These are phyloP conservation scores for Leccinum insolens DNA, from an alignment of 1,284 basidiomycete genomes.

Conservation along the genomic window DNA sequence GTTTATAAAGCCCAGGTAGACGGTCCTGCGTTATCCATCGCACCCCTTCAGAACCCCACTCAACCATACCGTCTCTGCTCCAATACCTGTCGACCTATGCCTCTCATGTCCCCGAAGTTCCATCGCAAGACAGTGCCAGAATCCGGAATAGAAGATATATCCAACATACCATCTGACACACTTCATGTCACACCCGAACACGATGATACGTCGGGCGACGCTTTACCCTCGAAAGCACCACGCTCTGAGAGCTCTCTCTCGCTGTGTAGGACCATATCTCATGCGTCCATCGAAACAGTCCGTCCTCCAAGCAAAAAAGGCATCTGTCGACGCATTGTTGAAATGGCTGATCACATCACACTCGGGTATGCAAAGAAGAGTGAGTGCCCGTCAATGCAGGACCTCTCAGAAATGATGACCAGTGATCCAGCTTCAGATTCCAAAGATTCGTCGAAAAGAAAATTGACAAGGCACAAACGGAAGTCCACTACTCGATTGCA, in stretches of 20 bases:
- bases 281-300: conserved; percentile 22
- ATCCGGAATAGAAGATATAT: neutral
- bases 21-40: neutral
- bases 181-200: neutral
- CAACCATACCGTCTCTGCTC: neutral
- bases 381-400: neutral
- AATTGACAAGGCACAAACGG: neutral
- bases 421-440: neutral
- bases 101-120: neutral
- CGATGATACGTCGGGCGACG: neutral
- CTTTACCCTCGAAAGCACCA: conserved; percentile 13
- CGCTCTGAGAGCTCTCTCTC: neutral
- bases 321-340: conserved; percentile 22
- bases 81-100: neutral
- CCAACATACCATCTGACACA: neutral
- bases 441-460: neutral
- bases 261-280: conserved; percentile 24
- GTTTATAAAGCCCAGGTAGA: neutral
- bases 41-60: neutral
- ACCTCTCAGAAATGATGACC: neutral
- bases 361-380: conserved; percentile 8
- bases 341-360: conserved; percentile 17
- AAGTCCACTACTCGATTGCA: conserved; percentile 3
- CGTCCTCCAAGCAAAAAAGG: conserved; percentile 11
- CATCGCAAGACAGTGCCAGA: neutral